Evolutionary conservation across 2,329 filamentous ascomycete genomes (phyloP), one percentile per base, ranked within the genome.

Genomic region (Colletotrichum sp.): DNA sequence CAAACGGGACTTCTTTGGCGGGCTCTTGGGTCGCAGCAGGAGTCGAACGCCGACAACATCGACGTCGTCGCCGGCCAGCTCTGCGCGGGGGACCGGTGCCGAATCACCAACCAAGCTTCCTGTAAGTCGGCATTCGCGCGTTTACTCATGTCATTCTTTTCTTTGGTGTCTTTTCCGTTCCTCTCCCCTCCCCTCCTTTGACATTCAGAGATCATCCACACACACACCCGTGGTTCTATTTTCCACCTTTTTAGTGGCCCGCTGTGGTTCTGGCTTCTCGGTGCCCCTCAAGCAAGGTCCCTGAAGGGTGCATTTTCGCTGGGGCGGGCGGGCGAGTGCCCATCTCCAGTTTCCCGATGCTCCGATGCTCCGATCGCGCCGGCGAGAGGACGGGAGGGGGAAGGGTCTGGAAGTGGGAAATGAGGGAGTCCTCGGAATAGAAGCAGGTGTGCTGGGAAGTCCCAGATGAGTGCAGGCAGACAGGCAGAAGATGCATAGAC

Each of bases 1-100:
- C 44, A 83, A 81, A 76, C 82, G 83, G 71, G 80, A 81, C 49
- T 83, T 82, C 78, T 79, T 84, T 71, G 80, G 81, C 15, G 80
- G 76, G 36, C 76, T 84, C 62, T 72, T 84, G 60, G 82, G 79
- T 74, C 80, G 79, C 75, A 76, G 79, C 34, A 80, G 75, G 78
- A 39, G 75, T 69, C 68, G 76, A 34, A 52, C 63, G 59, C 59
- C 59, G 28, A 32, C 59, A 4, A 62, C 64, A 66, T 62, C 59
- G 34, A 68, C 34, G 72, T 55, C 69, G 52, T 32, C 69, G 26
- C 39, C 73, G 55, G 55, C 52, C 32, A 62, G 32, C 52, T 69
- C 67, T 52, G 70, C 69, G 24, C 64, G 70, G 57, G 70, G 74
- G 8, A 49, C 74, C 59, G 70, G 64, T 60, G 70, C 70, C 39